Base-by-base conservation (phyloP, 148 eudicot genomes). In the Euryodendron excelsum region DNA sequence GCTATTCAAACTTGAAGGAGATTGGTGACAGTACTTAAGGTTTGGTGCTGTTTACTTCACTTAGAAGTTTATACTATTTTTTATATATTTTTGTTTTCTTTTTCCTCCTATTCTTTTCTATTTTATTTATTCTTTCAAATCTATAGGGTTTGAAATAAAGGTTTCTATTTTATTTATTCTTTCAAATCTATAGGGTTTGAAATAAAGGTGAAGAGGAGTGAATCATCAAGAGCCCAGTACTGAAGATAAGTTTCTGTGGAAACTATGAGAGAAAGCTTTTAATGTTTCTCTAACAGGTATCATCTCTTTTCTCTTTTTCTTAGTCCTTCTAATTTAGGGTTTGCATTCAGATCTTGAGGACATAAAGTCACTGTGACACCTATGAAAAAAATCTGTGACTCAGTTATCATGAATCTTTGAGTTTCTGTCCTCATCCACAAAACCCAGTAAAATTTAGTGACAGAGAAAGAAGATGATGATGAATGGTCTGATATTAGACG, bases 401-500 rank as follows among this genome's bases (percentile, higher is more conserved):
- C 70, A 14, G 12, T 18, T 15, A 69, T 72, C 68, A 77, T 67
- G 33, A 30, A 36, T 63, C 41, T 50, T 59, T n/a, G 69, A 72
- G 68, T 64, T 64, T 27, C 47, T 66, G 64, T 66, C 62, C 23
- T 64, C 50, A 23, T 34, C 72, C 59, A 8, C 41, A 76, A 76
- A 23, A 27, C 25, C 12, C 52, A 27, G 58, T 13, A 23, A 39
- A 48, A 31, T 61, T 74, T 61, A 47, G 28, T 20, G 21, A 23
- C 28, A 72, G 30, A 65, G 50, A 69, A 31, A 36, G 53, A 1
- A 69, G 68, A 77, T 37, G 81, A 86, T 87, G 88, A 87, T 86
- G 80, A 88, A 86, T 65, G 88, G 89, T 68, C 55, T 86, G 79
- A 56, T 83, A 53, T 72, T 85, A 36, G 91, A 88, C 72, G 93